Conservation (phyloP, 192 early-diverging fungal genomes). For the Coemansia sp. region DNA sequence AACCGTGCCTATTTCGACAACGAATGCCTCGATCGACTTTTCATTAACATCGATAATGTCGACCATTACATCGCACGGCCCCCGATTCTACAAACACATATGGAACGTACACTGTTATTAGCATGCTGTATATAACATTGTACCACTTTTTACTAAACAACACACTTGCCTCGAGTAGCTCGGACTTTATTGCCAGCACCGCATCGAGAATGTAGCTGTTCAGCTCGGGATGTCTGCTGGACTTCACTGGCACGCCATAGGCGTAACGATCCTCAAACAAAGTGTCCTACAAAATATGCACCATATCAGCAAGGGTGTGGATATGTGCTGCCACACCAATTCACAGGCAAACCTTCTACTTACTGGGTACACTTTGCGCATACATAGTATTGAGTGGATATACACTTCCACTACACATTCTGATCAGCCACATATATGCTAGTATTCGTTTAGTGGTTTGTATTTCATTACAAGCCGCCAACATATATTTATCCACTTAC, state of each 20-base stretch:
- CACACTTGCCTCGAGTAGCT: constrained; percentile 43
- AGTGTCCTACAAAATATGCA: constrained; percentile 23
- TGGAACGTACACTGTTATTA: background rate
- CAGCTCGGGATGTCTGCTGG: constrained; percentile 56
- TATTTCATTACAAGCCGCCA: too few relatives aligned
- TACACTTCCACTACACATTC: constrained; percentile 46
- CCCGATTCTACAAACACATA: constrained; percentile 17
- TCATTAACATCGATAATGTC: constrained; percentile 31
- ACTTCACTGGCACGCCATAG: constrained; percentile 56
- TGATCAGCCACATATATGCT: too few relatives aligned
- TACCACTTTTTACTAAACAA: background rate
- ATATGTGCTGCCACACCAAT: background rate
- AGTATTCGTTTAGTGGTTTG: background rate
- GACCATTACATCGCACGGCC: constrained; percentile 36
- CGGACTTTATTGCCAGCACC: constrained; percentile 41
- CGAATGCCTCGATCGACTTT: constrained; percentile 33
- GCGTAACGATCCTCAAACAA: constrained; percentile 53
- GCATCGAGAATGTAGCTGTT: constrained; percentile 52
- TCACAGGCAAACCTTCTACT: background rate
- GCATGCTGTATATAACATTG: background rate
- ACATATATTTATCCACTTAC: constrained; percentile 19
- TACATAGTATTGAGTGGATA: constrained; percentile 31
- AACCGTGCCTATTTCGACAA: constrained; percentile 32
- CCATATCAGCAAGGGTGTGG: background rate
- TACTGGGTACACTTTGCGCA: constrained; percentile 46